Evolutionary conservation across 805 yeast species (phyloP), one percentile per base, ranked within the genome.

Genomic region (Yarrowia keelungensis): DNA sequence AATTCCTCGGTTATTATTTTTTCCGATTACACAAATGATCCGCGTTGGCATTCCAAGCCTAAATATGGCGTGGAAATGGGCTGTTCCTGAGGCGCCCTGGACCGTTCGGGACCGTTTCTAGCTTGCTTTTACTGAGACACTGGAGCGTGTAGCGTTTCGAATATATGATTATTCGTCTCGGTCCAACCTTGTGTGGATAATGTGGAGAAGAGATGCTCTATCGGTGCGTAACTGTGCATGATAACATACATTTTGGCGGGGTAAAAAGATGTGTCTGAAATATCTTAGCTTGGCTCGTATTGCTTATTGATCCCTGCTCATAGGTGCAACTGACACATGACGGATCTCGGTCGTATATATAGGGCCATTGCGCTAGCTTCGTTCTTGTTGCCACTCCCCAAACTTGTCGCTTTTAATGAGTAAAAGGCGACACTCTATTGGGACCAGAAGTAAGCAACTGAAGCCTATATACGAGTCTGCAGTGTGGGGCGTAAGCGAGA

Each of bases 161-260:
- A 36, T 51, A n/a, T 16, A 36, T 38, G 58, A 51, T 51, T 51
- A 51, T 51, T 51, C 58, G n/a, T 16, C 45, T 53, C 59, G 59
- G 59, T 22, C 45, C 45, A 53, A 53, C 59, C 39, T 39, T 53
- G 39, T 39, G 43, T 16, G 16, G 12, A 36, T 12, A 36, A 12
- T 38, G 58, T 51, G 58, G 58, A 51, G 58, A 36, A 49, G 11
- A 8, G n/a, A 11, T 51, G 56, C 56, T 36, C 26, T 51, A 51
- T 51, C 56, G 26, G 56, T 36, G 56, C 42, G 56, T 9, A 35
- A n/a, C 26, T n/a, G 9, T 51, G 56, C 56, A 51, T 51, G 56
- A 51, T n/a, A 2, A n/a, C 51, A 26, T 12, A 12, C 12, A 9
- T n/a, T 35, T 16, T 14, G 8, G 54, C 16, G 41, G 56, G 39